These are phyloP conservation scores for Fusarium cyanostomum DNA, from an alignment of 2,329 filamentous ascomycete genomes.

Conservation along the genomic window DNA sequence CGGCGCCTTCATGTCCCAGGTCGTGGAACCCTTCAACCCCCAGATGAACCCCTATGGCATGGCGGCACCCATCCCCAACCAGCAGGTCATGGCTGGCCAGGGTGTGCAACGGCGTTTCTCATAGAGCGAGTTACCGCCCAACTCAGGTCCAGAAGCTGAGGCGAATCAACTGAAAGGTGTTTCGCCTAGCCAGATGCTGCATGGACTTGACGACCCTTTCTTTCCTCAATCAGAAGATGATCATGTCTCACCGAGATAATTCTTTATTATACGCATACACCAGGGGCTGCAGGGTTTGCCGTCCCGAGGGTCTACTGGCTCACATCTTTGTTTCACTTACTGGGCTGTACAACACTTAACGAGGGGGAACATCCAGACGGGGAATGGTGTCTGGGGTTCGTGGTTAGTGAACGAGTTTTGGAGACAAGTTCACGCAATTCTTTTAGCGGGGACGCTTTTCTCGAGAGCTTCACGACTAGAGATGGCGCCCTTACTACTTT, in stretches of 20 bases:
- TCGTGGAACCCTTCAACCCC: conserved; percentile 63
- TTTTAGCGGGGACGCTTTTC: conserved; percentile 17
- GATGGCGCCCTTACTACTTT: conserved; percentile 21
- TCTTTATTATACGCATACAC: conserved; percentile 39
- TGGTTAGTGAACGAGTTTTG: conserved; percentile 20
- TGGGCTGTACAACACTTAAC: conserved; percentile 46
- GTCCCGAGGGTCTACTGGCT: conserved; percentile 24
- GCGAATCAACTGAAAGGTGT: conserved; percentile 8
- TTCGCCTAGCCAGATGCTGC: conserved; percentile 12
- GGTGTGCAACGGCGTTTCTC: conserved; percentile 66
- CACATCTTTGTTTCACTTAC: conserved; percentile 35
- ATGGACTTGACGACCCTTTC: conserved; percentile 35
- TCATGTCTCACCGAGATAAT: conserved; percentile 11
- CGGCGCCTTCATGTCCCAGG: conserved; percentile 64
- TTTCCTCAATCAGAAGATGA: conserved; percentile 30
- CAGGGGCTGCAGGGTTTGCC: conserved; percentile 20
- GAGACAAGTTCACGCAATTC: conserved; percentile 23
- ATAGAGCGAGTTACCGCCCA: conserved; percentile 50
- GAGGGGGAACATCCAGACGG: conserved; percentile 35
- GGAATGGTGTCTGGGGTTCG: conserved; percentile 33
- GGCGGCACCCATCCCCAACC: conserved; percentile 60
- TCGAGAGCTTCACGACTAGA: conserved; percentile 16
- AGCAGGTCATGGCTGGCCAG: conserved; percentile 66
- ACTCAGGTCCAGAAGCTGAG: conserved; percentile 6
- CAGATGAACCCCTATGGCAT: conserved; percentile 70